Percentiles rank a stretch among this genome's conserved stretches.
Evolutionary conservation across 2,329 filamentous ascomycete species (phyloP).

Genomic region (Thermoascus crustaceus): DNA sequence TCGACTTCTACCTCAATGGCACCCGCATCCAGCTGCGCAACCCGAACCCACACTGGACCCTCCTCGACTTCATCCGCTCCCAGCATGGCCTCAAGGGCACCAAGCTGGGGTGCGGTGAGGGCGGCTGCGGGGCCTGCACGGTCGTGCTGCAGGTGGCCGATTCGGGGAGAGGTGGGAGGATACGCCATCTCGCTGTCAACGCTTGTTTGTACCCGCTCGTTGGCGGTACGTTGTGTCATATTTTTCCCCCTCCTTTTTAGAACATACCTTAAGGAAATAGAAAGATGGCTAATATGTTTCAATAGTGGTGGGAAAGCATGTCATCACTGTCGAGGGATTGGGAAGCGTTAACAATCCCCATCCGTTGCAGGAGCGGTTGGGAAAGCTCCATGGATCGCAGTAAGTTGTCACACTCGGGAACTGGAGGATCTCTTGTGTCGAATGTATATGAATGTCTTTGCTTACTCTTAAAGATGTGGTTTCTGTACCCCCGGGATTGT

Average conservation of each 20-base stretch:
- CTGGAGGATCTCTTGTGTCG: too few species aligned
- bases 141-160: slow-evolving; percentile 48
- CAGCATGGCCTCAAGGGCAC: slow-evolving; percentile 75
- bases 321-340: slow-evolving; percentile 86
- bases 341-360: slow-evolving; percentile 72
- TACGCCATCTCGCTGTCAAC: slow-evolving; percentile 84
- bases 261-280: too few species aligned
- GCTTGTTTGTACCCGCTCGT: slow-evolving; percentile 81
- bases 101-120: slow-evolving; percentile 83
- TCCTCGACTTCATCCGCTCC: slow-evolving; percentile 77
- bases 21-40: slow-evolving; percentile 69
- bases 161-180: slow-evolving; percentile 56
- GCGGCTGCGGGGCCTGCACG: slow-evolving; percentile 83
- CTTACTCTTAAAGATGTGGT: too few species aligned
- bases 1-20: slow-evolving; percentile 82
- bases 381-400: slow-evolving; percentile 78
- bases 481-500: slow-evolving; percentile 90
- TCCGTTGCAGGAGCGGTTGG: slow-evolving; percentile 74
- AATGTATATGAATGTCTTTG: too few species aligned
- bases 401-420: too few species aligned
- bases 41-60: slow-evolving; percentile 74
- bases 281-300: background rate
- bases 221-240: slow-evolving; percentile 39
- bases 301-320: slow-evolving; percentile 75
- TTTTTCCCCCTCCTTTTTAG: too few species aligned